Percentiles rank a stretch among this genome's conserved stretches.
phyloP scores from a whole-genome alignment of 306 rosid genomes.

The Geum urbanum region DNA sequence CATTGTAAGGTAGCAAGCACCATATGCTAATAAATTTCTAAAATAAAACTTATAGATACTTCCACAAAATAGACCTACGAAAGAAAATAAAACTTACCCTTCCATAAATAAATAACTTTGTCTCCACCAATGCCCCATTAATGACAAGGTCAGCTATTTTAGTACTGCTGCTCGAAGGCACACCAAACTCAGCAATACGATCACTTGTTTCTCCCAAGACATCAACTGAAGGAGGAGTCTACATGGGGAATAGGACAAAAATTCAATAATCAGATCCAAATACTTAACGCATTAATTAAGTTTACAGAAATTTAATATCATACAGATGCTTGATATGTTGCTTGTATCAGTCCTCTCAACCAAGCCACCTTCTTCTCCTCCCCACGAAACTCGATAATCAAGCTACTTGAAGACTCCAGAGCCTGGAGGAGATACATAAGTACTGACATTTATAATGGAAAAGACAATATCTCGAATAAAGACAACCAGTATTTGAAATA shows the following conservation, averaged over 20 bases:
- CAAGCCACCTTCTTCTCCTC: slow-evolving; percentile 69
- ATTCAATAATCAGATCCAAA: not conserved
- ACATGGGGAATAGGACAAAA: slow-evolving; percentile 30
- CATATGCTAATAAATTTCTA: slow-evolving; percentile 4
- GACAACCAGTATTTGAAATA: not conserved
- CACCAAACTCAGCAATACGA: slow-evolving; percentile 34
- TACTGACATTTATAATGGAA: not conserved
- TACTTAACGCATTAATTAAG: too few species aligned
- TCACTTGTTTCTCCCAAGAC: slow-evolving; percentile 45
- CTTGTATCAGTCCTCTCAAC: slow-evolving; percentile 76
- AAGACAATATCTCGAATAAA: slow-evolving; percentile 10
- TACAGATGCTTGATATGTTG: slow-evolving; percentile 97
- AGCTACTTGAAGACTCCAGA: slow-evolving; percentile 87
- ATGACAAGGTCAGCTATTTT: slow-evolving; percentile 76
- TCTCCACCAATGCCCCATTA: slow-evolving; percentile 77
- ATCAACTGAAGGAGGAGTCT: slow-evolving; percentile 70
- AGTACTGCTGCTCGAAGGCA: slow-evolving; percentile 30
- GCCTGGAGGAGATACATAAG: slow-evolving; percentile 41
- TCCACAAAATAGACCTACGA: not conserved
- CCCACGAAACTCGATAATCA: slow-evolving; percentile 69
- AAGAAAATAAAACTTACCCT: slow-evolving; percentile 51
- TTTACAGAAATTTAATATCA: slow-evolving; percentile 14
- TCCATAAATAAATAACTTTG: slow-evolving; percentile 75
- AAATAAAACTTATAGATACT: slow-evolving; percentile 13
- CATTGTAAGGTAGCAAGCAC: not conserved